Base-by-base conservation (phyloP, 1,139 yeast species). In the Saccharomycopsis crataegensis region DNA sequence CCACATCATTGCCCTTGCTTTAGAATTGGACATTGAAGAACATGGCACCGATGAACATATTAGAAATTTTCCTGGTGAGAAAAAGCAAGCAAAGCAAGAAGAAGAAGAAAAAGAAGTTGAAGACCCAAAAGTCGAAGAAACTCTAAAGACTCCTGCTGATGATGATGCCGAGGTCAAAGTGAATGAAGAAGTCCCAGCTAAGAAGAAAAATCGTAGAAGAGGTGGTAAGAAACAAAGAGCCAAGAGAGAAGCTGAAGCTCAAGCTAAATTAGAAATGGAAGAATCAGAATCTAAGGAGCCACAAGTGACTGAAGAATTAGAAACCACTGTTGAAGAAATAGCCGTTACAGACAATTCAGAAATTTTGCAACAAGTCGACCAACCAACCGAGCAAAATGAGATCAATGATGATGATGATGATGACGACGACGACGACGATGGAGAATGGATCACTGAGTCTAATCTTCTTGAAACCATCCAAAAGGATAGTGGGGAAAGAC, bases 401-500 rank as follows among this genome's bases (percentile, higher is more conserved):
- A 34, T 12, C 42, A 28, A 45, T 41, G 48, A 33, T 0, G 82
- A 76, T 58, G 82, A 76, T 9, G 79, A 74, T 53, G 76, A 78
- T 46, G 84, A 75, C 17, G 81, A 71, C 16, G 78, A 72, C 51
- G 76, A 74, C 3, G 94, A 86, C 60, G 96, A 86, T 60, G 96
- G 94, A 28, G 97, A 88, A 51, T 93, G 99, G 99, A 94, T 93
- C 62, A 89, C 96, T 0, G 86, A 93, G 6, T 96, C 87, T 7
- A 91, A 90, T 62, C 69, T 93, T 46, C 75, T 78, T 48, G 88
- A 84, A 61, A 82, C 80, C 53, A 74, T 87, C 65, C 67, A 81
- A 48, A 83, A 83, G 65, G 91, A 86, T 60, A 76, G 76, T 55
- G 80, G 78, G 45, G 79, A 76, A 61, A 71, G 72, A 56, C 69